Percentiles rank a stretch among this genome's conserved stretches.
These are phyloP conservation scores for Schizosaccharomyces lindneri DNA, from an alignment of 805 yeast species.

Conservation along the genomic window DNA sequence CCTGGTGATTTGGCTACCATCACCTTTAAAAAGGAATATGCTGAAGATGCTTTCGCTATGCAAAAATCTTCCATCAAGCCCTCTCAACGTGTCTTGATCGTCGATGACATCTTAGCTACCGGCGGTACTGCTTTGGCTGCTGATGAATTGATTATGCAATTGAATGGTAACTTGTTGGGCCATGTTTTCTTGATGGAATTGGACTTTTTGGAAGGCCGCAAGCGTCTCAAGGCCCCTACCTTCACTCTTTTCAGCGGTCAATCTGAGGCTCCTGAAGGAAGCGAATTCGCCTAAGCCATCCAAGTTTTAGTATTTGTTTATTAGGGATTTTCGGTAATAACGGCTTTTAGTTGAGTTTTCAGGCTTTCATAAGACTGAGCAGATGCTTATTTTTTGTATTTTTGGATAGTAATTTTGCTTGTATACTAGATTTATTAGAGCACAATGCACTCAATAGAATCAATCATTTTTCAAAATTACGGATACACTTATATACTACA, in stretches of 20 bases:
- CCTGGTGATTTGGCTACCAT: constrained; percentile 65
- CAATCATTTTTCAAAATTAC: too few relatives aligned
- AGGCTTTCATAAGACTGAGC: too few relatives aligned
- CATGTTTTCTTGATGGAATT: constrained; percentile 81
- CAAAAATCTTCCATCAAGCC: constrained; percentile 59
- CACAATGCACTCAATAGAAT: too few relatives aligned
- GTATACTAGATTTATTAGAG: too few relatives aligned
- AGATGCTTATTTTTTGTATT: too few relatives aligned
- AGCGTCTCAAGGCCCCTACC: constrained; percentile 61
- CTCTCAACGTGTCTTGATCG: constrained; percentile 62
- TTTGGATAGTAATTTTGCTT: too few relatives aligned
- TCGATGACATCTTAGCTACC: constrained; percentile 93
- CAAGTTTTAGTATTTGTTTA: too few relatives aligned
- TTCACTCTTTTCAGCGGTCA: constrained; percentile 43
- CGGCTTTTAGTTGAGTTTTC: too few relatives aligned
- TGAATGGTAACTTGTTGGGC: constrained; percentile 51
- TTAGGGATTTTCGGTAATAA: too few relatives aligned
- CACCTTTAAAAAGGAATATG: constrained; percentile 73
- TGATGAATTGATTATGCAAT: constrained; percentile 47
- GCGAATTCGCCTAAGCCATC: background rate
- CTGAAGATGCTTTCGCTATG: constrained; percentile 66
- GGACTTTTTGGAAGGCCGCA: constrained; percentile 84
- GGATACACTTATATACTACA: too few relatives aligned
- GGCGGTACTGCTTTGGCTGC: constrained; percentile 89
- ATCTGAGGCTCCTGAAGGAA: constrained; percentile 3